Evolutionary conservation across 192 early-diverging fungal species (phyloP), one percentile per base, ranked within the genome.

Genomic region (Coemansia sp.): DNA sequence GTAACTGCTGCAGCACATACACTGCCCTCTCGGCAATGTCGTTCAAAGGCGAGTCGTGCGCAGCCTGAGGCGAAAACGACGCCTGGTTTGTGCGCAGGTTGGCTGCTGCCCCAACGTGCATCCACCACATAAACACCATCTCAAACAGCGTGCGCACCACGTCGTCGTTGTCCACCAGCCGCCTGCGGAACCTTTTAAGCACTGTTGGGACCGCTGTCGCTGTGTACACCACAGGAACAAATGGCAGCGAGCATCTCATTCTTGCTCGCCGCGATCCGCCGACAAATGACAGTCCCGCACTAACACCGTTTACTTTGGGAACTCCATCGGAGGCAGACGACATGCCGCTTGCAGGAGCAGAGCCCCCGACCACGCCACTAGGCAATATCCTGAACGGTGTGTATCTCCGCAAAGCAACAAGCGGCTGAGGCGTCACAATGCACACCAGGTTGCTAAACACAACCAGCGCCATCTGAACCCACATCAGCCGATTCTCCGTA

Each of bases 1-100:
- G 80, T 55, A 82, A 49, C 26, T 73, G 62, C 68, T 82, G 80
- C 49, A 82, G 63, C 22, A 82, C 72, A 46, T 73, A 71, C 54
- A 82, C 66, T 4, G 80, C 80, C 6, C 80, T 70, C 65, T 82
- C 80, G 8, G 80, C 80, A 48, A 82, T 65, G 18, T 82, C 80
- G 58, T 54, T 61, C 58, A 77, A 41, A 22, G 74, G 75, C 68
- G 71, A 68, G 48, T 82, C 74, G 48, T 62, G 37, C 49, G 41
- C 55, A n/a, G 57, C 59, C n/a, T 46, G 46, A 40, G 16, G 67
- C 46, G 61, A 46, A 42, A 46, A 32, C 65, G 18, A 59, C 26
- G 57, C 49, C 61, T 36, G 39, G 56, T 58, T 36, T 41, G 56
- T 58, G 60, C 47, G 67, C 63, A 63, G 64, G 46, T 48, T 43